Percentiles rank a stretch among this genome's conserved stretches.
phyloP scores from a whole-genome alignment of 495 filamentous ascomycete species.

The Neurospora sp. region DNA sequence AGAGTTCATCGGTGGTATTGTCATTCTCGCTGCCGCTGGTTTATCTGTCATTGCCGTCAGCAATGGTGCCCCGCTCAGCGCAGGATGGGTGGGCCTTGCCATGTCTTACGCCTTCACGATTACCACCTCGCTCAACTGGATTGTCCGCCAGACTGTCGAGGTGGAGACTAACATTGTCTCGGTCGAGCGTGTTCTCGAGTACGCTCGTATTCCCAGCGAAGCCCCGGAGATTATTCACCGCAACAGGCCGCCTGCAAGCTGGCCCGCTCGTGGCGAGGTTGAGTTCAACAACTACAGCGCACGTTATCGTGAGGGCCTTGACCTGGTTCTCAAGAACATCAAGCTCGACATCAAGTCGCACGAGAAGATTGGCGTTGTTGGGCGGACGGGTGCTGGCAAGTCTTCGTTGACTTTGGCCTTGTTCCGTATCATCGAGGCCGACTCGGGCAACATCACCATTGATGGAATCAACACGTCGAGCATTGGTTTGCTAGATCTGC shows the following conservation, averaged over 20 bases:
- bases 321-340: conserved; percentile 87
- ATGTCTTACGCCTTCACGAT: conserved; percentile 98
- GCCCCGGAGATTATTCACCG: conserved; percentile 89
- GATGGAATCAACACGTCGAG: conserved; percentile 80
- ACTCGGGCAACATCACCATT: conserved; percentile 72
- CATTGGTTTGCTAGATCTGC: conserved; percentile 82
- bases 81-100: conserved; percentile 80
- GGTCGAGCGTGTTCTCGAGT: conserved; percentile 95
- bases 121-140: conserved; percentile 98
- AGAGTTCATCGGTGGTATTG: conserved; percentile 91
- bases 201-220: conserved; percentile 86
- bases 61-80: conserved; percentile 52
- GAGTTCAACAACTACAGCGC: conserved; percentile 91
- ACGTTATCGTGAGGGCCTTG: conserved; percentile 77
- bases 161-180: conserved; percentile 99
- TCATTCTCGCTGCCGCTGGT: conserved; percentile 79
- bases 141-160: conserved; percentile 96
- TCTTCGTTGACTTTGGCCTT: conserved; percentile 87
- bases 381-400: conserved; percentile 93
- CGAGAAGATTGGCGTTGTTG: conserved; percentile 97
- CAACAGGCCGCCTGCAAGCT: conserved; percentile 75
- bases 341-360: conserved; percentile 84
- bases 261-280: conserved; percentile 86
- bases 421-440: conserved; percentile 91
- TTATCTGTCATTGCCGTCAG: conserved; percentile 77